Percentiles rank a stretch among this genome's conserved stretches.
phyloP scores from a whole-genome alignment of 768 basidiomycete species.

The Mycena alexandri region DNA sequence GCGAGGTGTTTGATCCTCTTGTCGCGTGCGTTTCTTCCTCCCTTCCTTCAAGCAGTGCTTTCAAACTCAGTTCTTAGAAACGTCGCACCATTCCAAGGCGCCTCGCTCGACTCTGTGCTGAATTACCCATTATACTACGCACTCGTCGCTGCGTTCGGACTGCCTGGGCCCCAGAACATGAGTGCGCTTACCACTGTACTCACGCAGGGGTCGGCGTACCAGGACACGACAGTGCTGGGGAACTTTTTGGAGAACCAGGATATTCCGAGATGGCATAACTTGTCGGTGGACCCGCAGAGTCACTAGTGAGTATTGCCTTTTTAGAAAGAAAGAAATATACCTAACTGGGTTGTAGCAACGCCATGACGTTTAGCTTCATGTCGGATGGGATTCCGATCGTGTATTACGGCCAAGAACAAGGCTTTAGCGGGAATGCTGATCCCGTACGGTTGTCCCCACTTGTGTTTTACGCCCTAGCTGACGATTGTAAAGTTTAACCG shows the following conservation, averaged over 20 bases:
- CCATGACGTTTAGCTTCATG: constrained; percentile 82
- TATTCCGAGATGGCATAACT: constrained; percentile 78
- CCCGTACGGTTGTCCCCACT: constrained; percentile 60
- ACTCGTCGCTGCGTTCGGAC: constrained; percentile 72
- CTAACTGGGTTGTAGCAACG: constrained; percentile 61
- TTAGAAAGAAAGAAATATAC: constrained; percentile 1
- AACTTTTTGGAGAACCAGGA: constrained; percentile 89
- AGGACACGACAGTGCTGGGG: constrained; percentile 56
- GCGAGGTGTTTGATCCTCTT: constrained; percentile 77
- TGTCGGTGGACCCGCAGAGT: constrained; percentile 79
- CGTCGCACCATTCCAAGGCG: constrained; percentile 71
- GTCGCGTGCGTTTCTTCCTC: constrained; percentile 54
- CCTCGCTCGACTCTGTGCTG: constrained; percentile 75
- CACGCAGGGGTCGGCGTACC: constrained; percentile 64
- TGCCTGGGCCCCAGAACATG: constrained; percentile 77
- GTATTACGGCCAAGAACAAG: constrained; percentile 87
- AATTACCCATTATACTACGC: constrained; percentile 80
- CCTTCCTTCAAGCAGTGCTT: neutral
- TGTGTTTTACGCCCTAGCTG: constrained; percentile 7
- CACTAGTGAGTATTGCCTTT: constrained; percentile 61
- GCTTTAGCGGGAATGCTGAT: constrained; percentile 71
- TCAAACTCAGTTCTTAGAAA: constrained; percentile 50
- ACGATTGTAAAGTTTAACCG: constrained; percentile 68
- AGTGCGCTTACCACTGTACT: constrained; percentile 67
- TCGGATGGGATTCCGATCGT: constrained; percentile 87